phyloP scores from a whole-genome alignment of 352 stramenopile genomes.

The Aphanomyces cochlioides region DNA sequence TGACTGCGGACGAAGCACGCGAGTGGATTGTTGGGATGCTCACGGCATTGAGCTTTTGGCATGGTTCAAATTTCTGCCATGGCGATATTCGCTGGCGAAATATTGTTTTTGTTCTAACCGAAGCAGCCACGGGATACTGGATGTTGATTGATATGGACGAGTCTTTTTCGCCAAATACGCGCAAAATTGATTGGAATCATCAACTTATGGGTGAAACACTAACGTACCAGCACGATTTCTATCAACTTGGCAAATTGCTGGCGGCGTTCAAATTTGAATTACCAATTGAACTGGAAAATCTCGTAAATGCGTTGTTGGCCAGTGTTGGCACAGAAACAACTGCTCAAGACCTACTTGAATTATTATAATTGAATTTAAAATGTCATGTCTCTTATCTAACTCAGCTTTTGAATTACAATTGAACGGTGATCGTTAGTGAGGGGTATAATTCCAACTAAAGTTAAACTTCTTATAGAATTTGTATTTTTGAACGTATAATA shows the following conservation, averaged over 20 bases:
- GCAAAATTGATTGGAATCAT: conserved; percentile 29
- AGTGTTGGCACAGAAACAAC: conserved; percentile 3
- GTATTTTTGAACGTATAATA: conserved; percentile 6
- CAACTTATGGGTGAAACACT: conserved; percentile 18
- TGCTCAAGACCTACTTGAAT: conserved; percentile 4
- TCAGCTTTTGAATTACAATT: conserved; percentile 6
- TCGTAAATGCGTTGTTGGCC: neutral
- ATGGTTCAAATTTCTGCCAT: conserved; percentile 32
- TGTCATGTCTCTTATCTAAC: conserved; percentile 4
- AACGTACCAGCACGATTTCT: conserved; percentile 32
- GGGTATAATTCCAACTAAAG: conserved; percentile 6
- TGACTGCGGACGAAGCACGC: conserved; percentile 17
- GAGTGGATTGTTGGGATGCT: conserved; percentile 34
- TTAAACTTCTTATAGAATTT: conserved; percentile 4
- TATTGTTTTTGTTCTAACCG: conserved; percentile 29
- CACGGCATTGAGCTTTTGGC: conserved; percentile 34
- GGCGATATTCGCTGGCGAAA: conserved; percentile 34
- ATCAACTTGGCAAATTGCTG: conserved; percentile 22
- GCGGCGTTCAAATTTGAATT: neutral
- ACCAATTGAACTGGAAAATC: conserved; percentile 3
- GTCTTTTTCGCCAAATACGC: conserved; percentile 23
- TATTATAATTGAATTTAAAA: conserved; percentile 8
- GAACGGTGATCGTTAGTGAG: conserved; percentile 1
- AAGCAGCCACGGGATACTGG: conserved; percentile 25
- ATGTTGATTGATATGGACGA: conserved; percentile 32